Base-by-base conservation (phyloP, 1,284 basidiomycete species). In the Tilletiopsis washingtonensis region DNA sequence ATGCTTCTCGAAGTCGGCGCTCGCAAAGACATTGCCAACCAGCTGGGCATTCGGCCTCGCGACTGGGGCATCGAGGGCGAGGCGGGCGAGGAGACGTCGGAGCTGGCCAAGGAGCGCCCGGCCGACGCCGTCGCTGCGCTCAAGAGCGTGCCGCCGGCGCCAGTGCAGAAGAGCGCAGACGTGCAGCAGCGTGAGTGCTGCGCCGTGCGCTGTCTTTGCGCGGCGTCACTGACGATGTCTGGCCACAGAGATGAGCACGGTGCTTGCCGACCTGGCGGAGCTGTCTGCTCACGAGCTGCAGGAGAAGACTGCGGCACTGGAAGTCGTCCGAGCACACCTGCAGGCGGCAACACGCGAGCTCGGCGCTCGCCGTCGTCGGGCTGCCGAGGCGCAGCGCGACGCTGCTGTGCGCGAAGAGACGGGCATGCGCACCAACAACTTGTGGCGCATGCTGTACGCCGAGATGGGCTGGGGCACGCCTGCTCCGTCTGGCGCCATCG, bases 1-100 rank as follows among this genome's bases (percentile, higher is more conserved):
- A 85, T 89, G 21, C 76, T 98, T 54, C 70, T 99, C 53, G 91
- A 97, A 64, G 88, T 91, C 5, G 91, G 91, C 6, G 94, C 93
- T 2, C 91, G 96, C 74, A 84, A 87, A 65, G 81, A 83, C 62
- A 78, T 90, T 52, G 81, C 86, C n/a, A 99, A 99, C 76, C 93
- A 93, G 71, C 78, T 99, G 24, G 93, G 93, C 3, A 76, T 99
- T 61, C 81, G 87, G 46, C 88, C 94, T 0, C 85, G 84, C 12
- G 93, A 99, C 74, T 99, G 78, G 90, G 45, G 69, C 38, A 62
- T 71, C 48, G 67, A 65, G 25, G 59, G 43, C 9, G 17, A 44
- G n/a, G 58, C 26, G 5, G 34, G 21, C n/a, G 47, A 26, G 2
- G 43, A 17, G 11, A 21, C 37, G 1, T 26, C n/a, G 2, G 39